Evolutionary conservation across 2,329 filamentous ascomycete species (phyloP).

Genomic region (Ploettnerulaceae sp.): DNA sequence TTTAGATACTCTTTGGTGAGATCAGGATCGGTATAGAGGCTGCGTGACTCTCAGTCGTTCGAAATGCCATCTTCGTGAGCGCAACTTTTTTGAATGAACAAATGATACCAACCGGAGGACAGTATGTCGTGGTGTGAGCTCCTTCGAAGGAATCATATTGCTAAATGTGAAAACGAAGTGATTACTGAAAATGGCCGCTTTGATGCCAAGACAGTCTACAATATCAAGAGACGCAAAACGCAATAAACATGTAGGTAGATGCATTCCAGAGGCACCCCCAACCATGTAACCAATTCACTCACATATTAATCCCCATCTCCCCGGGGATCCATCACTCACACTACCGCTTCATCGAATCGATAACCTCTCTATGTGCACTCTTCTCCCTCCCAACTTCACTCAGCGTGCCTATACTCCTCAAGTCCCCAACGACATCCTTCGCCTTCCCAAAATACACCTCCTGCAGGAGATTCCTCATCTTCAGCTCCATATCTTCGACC

Average conservation of each 20-base stretch:
- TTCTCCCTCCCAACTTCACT: constrained; percentile 81
- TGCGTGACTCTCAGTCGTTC: no score
- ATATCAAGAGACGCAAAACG: no score
- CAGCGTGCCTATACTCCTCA: constrained; percentile 79
- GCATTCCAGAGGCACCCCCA: neutral
- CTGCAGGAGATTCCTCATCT: constrained; percentile 97
- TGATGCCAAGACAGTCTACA: neutral
- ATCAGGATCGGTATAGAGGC: neutral
- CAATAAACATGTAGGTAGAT: no score
- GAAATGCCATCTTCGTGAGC: no score
- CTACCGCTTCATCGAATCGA: constrained; percentile 49
- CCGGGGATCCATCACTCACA: neutral
- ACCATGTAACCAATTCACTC: neutral
- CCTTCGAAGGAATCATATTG: no score
- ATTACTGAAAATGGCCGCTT: neutral
- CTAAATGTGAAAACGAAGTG: no score
- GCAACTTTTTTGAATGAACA: no score
- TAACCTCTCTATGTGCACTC: constrained; percentile 84
- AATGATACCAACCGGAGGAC: no score
- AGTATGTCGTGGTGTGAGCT: no score
- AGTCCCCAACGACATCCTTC: constrained; percentile 93
- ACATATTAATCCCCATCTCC: neutral
- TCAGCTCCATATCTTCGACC: constrained; percentile 99
- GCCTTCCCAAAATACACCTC: constrained; percentile 99
- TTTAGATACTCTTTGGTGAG: neutral